Evolutionary conservation across 148 eudicot species (phyloP), one percentile per base, ranked within the genome.

Genomic region (Gaultheria prostrata): DNA sequence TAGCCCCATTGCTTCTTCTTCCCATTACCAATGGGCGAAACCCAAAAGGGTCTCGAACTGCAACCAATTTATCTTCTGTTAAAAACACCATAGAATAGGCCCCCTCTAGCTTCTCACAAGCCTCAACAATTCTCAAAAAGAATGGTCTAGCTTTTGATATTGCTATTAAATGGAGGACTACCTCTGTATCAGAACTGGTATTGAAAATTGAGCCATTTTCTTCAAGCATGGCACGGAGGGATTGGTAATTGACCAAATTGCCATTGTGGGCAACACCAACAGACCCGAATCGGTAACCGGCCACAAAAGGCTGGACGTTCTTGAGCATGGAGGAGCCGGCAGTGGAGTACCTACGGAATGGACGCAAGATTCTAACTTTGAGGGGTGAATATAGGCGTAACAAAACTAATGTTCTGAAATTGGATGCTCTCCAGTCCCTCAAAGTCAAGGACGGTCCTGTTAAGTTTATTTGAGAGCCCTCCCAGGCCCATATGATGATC

Each of bases 1-100:
- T 82, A 39, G 98, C 95, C 2, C 98, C 98, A 77, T 95, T 95
- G 59, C 92, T 91, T 84, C 95, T 89, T 83, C 94, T 87, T 10
- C 98, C 98, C 98, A 95, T 95, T 4, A 95, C 98, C 69, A 95
- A 82, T 0, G 98, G 98, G n/a, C 98, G 85, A 85, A 95, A 95
- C 39, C 98, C 98, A 59, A 20, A 89, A 0, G 98, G 98, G 84
- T 95, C 98, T 10, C 98, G 82, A 18, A 94, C 95, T 3, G 98
- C 98, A 8, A 95, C 98, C 28, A 95, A 84, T 80, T 94, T 92
- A 77, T 92, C 97, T 86, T 92, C 95, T 0, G 97, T 91, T 48
- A 92, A 46, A 69, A 95, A 95, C 70, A 95, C 98, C 95, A 95
- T 92, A 0, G 95, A 92, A 83, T 95, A 95, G 48, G 98, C 98